Evolutionary conservation across 1,284 basidiomycete species (phyloP).

Genomic region (Gomphus bonarii): DNA sequence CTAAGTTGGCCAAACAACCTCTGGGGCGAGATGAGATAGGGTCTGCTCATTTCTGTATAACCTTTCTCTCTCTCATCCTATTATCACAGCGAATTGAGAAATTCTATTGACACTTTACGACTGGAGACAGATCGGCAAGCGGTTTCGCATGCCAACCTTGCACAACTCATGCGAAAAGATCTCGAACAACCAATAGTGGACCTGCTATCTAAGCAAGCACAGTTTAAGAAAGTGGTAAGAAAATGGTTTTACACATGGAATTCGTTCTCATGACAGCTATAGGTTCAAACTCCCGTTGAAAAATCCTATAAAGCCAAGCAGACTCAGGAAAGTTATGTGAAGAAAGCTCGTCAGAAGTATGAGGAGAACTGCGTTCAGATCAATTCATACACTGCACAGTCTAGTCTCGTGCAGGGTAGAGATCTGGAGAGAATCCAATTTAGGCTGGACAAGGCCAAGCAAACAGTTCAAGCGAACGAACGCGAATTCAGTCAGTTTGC

Average conservation of each 20-base stretch:
- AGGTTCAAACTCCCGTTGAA: constrained; percentile 66
- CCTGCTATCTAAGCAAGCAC: constrained; percentile 57
- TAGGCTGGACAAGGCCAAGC: constrained; percentile 84
- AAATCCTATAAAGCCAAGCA: constrained; percentile 84
- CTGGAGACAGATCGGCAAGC: constrained; percentile 81
- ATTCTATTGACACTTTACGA: constrained; percentile 68
- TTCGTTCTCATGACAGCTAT: not conserved
- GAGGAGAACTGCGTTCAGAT: constrained; percentile 90
- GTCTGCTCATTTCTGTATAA: constrained; percentile 31
- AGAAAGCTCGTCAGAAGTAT: constrained; percentile 89
- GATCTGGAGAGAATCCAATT: constrained; percentile 86
- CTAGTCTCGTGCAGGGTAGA: constrained; percentile 85
- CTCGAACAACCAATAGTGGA: constrained; percentile 62
- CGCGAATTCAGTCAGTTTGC: constrained; percentile 87
- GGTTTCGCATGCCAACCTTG: constrained; percentile 55
- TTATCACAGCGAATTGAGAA: constrained; percentile 59
- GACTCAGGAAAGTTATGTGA: constrained; percentile 73
- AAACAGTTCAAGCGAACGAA: constrained; percentile 85
- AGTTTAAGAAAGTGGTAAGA: constrained; percentile 56
- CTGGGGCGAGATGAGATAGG: constrained; percentile 90
- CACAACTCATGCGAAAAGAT: constrained; percentile 67
- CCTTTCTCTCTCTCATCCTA: not conserved
- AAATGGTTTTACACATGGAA: constrained; percentile 1
- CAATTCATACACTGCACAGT: constrained; percentile 93
- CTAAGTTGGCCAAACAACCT: constrained; percentile 68